Base-by-base conservation (phyloP, 1,139 yeast genomes). In the Schwanniomyces etchellsii region DNA sequence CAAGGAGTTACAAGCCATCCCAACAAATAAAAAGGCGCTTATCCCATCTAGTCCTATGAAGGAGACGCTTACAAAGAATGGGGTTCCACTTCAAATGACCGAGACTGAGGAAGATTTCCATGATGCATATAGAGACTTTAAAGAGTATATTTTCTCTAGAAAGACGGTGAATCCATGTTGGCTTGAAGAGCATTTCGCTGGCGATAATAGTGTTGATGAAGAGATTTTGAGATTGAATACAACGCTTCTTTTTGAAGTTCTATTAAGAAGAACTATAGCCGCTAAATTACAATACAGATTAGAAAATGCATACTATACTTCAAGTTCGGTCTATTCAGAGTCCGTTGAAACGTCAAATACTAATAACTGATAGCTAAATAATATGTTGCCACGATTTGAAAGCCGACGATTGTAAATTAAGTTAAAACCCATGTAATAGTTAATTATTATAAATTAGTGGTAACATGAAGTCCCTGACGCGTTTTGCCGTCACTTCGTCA, bases 221-320 rank as follows among this genome's bases (percentile, higher is more conserved):
- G 25, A 10, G 9, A 9, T 11, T 9, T 11, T 23, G 6, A 44
- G 43, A 14, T 45, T 64, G 33, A 58, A 64, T 35, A 52, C 49
- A 28, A 55, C 53, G 30, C 33, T 67, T 1, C 44, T 62, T 12
- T 49, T 64, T 27, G 73, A 67, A 31, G 42, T 64, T 2, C 49
- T 67, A 26, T 35, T 67, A 12, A 50, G 73, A 32, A 45, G 70
- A 35, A 67, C 71, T 1, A 43, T 66, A 38, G 66, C 70, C 25
- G 73, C 70, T 3, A 67, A 67, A 44, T 52, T 67, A 12, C 62
- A 49, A 2, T 67, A 55, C 38, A 42, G 74, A 27, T 47, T 64
- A 30, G 21, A 18, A 18, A 18, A 18, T 18, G n/a, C 7, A 7
- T 18, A 18, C 21, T 18, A 23, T 10, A 22, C 27, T 17, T 16